Conservation (phyloP, 768 basidiomycete genomes). For the Hypsizygus marmoreus region DNA sequence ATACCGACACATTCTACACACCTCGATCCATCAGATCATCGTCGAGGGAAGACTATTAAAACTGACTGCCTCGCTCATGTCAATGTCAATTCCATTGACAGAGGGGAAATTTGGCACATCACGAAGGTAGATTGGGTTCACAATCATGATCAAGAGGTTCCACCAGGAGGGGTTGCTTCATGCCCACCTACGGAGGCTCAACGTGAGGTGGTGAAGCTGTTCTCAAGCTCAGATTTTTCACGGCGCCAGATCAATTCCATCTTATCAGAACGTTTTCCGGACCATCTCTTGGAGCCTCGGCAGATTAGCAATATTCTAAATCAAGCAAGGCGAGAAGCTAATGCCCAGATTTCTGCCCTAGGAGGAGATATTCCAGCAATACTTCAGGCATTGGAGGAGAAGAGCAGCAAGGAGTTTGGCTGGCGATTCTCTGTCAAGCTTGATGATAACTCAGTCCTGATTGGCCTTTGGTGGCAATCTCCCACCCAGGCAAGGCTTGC, state of each 20-base stretch:
- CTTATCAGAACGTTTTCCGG: constrained; percentile 10
- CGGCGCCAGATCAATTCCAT: constrained; percentile 17
- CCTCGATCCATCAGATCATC: constrained; percentile 22
- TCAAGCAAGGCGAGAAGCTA: constrained; percentile 14
- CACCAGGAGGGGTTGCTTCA: constrained; percentile 11
- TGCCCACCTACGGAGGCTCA: constrained; percentile 19
- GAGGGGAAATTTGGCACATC: constrained; percentile 17
- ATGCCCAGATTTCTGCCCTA: constrained; percentile 16
- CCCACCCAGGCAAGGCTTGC: constrained; percentile 26
- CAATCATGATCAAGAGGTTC: constrained; percentile 24
- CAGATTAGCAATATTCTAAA: constrained; percentile 34
- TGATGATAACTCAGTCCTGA: constrained; percentile 16
- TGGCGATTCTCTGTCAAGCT: constrained; percentile 26
- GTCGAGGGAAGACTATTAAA: constrained; percentile 18
- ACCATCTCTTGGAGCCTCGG: constrained; percentile 23
- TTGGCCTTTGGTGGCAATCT: constrained; percentile 33
- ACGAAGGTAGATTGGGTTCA: constrained; percentile 20
- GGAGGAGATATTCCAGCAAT: constrained; percentile 32
- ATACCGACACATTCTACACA: constrained; percentile 9
- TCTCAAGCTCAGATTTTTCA: constrained; percentile 14
- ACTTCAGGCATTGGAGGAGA: constrained; percentile 18
- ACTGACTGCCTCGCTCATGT: constrained; percentile 24
- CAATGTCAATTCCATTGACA: constrained; percentile 16
- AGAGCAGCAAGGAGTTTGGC: constrained; percentile 11
- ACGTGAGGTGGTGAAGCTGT: constrained; percentile 5